These are phyloP conservation scores for Populus tomentosa DNA, from an alignment of 441 rosid species.

Conservation along the genomic window DNA sequence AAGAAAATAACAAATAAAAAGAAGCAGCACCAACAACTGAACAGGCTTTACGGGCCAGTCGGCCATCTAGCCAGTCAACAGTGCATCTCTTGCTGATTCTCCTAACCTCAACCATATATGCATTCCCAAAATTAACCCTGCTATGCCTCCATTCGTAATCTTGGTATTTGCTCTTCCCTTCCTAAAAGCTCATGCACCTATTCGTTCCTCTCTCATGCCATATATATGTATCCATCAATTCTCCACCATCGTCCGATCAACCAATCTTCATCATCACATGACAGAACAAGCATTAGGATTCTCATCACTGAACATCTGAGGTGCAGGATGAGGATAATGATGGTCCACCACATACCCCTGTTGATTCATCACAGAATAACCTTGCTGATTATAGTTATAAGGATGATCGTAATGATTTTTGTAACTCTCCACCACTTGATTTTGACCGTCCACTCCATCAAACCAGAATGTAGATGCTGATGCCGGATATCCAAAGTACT, in stretches of 20 bases:
- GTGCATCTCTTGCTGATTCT: background rate
- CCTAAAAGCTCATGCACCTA: background rate
- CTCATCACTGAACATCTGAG: conserved; percentile 21
- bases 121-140: conserved; percentile 4
- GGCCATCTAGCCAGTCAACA: background rate
- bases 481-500: conserved; percentile 36
- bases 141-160: background rate
- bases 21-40: background rate
- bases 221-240: background rate
- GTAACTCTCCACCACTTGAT: background rate
- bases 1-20: background rate
- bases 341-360: conserved; percentile 17
- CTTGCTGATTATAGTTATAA: background rate
- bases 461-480: conserved; percentile 26
- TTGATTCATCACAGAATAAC: conserved; percentile 7
- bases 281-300: conserved; percentile 30
- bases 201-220: background rate
- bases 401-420: background rate
- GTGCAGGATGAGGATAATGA: conserved; percentile 2
- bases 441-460: conserved; percentile 15
- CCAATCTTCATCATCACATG: conserved; percentile 11
- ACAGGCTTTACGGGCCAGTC: conserved; percentile 3
- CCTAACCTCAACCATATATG: background rate
- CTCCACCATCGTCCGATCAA: background rate
- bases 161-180: background rate